These are phyloP conservation scores for Cadophora gregata DNA, from an alignment of 2,329 filamentous ascomycete species.

Conservation along the genomic window DNA sequence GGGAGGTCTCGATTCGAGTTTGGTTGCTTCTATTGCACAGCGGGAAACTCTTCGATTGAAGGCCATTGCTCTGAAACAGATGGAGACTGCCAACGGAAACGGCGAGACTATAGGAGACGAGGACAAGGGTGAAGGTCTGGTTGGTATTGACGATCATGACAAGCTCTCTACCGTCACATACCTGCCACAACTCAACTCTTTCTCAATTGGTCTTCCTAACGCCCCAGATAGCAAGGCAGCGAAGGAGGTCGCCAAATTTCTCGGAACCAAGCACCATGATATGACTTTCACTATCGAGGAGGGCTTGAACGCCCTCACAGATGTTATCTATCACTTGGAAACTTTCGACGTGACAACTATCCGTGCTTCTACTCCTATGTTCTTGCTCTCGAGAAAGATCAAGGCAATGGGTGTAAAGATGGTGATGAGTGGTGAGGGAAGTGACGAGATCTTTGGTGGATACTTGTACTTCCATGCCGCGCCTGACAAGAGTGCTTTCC, in stretches of 20 bases:
- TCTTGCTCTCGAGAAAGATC: conserved; percentile 96
- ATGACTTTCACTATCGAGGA: conserved; percentile 99
- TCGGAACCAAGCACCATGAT: conserved; percentile 96
- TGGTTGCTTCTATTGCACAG: conserved; percentile 95
- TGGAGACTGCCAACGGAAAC: conserved; percentile 50
- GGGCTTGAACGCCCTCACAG: conserved; percentile 92
- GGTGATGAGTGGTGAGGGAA: conserved; percentile 96
- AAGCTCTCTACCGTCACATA: conserved; percentile 88
- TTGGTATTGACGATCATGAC: conserved; percentile 94
- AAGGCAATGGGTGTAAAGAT: conserved; percentile 99
- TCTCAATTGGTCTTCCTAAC: conserved; percentile 94
- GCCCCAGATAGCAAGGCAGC: conserved; percentile 93
- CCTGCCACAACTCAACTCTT: conserved; percentile 95
- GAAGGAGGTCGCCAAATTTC: conserved; percentile 90
- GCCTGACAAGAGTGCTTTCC: conserved; percentile 89
- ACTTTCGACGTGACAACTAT: conserved; percentile 99
- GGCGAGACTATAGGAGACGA: conserved; percentile 50
- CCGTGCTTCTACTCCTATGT: conserved; percentile 98
- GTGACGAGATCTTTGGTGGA: conserved; percentile 97
- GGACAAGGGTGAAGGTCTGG: conserved; percentile 73
- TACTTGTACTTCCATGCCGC: conserved; percentile 99
- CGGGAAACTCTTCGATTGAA: conserved; percentile 84
- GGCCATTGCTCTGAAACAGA: conserved; percentile 61
- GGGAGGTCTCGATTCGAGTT: conserved; percentile 91
- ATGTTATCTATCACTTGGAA: conserved; percentile 98